Conservation (phyloP, 148 eudicot genomes). For the Camellia sinensis region DNA sequence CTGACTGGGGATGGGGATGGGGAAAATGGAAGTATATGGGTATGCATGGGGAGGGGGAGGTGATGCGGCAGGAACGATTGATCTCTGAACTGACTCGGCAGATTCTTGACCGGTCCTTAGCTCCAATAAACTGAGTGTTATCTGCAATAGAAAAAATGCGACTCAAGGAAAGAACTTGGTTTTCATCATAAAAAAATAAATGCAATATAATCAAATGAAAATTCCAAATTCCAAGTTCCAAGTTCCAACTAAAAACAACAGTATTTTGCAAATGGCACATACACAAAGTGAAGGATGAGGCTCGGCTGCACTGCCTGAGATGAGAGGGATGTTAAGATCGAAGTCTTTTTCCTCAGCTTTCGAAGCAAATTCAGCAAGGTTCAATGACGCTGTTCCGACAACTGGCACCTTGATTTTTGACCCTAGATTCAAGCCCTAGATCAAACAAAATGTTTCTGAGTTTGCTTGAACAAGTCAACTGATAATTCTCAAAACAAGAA, state of each 20-base stretch:
- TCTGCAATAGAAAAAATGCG: slow-evolving; percentile 33
- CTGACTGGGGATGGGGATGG: slow-evolving; percentile 30
- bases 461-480: background rate
- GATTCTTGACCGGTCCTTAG: slow-evolving; percentile 59
- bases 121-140: slow-evolving; percentile 65
- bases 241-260: background rate
- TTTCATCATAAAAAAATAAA: background rate
- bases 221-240: background rate
- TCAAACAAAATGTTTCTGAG: background rate
- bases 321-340: slow-evolving; percentile 62
- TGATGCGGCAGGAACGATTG: slow-evolving; percentile 33
- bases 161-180: background rate
- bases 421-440: slow-evolving; percentile 59
- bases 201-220: background rate
- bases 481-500: background rate
- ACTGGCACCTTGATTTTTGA: slow-evolving; percentile 54
- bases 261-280: slow-evolving; percentile 22
- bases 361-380: slow-evolving; percentile 85
- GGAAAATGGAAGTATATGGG: too few relatives aligned
- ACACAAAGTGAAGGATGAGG: slow-evolving; percentile 51
- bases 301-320: slow-evolving; percentile 44
- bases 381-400: slow-evolving; percentile 59
- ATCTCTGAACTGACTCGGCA: slow-evolving; percentile 39
- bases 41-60: slow-evolving; percentile 45
- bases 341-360: slow-evolving; percentile 55